phyloP scores from a whole-genome alignment of 371 early-diverging fungal genomes.

The Parasitella parasitica region DNA sequence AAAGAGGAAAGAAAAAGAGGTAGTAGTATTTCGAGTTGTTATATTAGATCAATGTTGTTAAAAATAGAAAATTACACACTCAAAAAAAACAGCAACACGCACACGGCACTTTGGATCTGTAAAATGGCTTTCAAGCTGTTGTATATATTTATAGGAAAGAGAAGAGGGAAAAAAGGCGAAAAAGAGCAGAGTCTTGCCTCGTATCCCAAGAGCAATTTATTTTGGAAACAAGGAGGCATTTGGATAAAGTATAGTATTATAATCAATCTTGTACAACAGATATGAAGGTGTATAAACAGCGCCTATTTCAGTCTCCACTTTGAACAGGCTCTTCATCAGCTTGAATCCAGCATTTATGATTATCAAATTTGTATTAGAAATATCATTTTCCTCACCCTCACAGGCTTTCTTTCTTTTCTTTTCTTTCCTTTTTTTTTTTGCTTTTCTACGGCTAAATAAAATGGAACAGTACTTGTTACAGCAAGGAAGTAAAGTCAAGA shows the following conservation, averaged over 20 bases:
- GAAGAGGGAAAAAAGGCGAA: not conserved
- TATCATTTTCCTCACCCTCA: not conserved
- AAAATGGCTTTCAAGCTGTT: not conserved
- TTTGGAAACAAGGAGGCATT: not conserved
- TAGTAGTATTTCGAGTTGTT: not conserved
- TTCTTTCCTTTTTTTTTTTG: not conserved
- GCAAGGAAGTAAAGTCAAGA: not conserved
- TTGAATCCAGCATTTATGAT: conserved; percentile 5
- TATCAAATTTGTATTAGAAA: not conserved
- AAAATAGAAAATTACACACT: conserved; percentile 6
- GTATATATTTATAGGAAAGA: conserved; percentile 4
- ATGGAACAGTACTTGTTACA: conserved; percentile 1
- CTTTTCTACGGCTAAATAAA: not conserved
- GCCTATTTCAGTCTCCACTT: not conserved
- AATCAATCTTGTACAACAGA: not conserved
- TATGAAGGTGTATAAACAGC: too few relatives aligned
- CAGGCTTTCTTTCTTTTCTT: conserved; percentile 2
- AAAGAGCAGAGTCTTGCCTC: not conserved
- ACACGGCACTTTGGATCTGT: too few relatives aligned
- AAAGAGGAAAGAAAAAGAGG: not conserved
- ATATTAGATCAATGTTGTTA: not conserved
- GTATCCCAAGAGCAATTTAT: not conserved
- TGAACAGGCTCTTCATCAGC: conserved; percentile 5
- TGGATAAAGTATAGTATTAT: not conserved
- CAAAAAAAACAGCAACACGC: not conserved